These are phyloP conservation scores for Zymoseptoria ardabiliae DNA, from an alignment of 2,329 filamentous ascomycete genomes.

Conservation along the genomic window DNA sequence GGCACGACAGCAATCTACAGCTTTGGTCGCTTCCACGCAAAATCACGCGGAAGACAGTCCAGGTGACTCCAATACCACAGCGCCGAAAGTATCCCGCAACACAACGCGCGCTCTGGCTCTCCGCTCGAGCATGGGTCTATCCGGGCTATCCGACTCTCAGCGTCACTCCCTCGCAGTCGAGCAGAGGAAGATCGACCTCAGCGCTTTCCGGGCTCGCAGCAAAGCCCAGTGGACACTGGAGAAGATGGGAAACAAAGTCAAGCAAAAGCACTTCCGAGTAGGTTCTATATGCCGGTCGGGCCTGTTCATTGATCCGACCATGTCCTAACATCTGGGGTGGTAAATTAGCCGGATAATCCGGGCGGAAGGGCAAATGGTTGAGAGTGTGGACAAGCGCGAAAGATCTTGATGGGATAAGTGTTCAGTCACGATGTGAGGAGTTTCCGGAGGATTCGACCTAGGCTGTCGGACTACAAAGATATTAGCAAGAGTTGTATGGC, in stretches of 20 bases:
- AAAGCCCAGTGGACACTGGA: conserved; percentile 15
- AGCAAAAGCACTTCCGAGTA: conserved; percentile 18
- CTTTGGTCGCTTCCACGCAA: neutral
- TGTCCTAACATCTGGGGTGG: conserved; percentile 7
- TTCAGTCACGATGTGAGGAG: neutral
- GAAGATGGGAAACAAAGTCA: conserved; percentile 14
- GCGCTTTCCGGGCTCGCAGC: conserved; percentile 8
- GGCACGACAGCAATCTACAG: neutral
- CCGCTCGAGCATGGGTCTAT: conserved; percentile 10
- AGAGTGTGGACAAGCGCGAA: neutral
- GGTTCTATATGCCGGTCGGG: conserved; percentile 14
- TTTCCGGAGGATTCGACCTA: conserved; percentile 9
- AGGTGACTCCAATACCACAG: neutral
- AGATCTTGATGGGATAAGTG: neutral
- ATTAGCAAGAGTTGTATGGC: neutral
- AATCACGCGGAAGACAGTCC: neutral
- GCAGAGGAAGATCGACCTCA: conserved; percentile 9
- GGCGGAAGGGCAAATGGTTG: conserved; percentile 13
- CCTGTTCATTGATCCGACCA: conserved; percentile 11
- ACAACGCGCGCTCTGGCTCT: conserved; percentile 3
- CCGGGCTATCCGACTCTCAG: conserved; percentile 10
- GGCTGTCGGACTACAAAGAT: conserved; percentile 12
- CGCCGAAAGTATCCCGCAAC: neutral
- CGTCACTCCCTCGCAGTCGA: conserved; percentile 9
- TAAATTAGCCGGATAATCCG: conserved; percentile 12